A percentile compares a stretch with the other conserved stretches of the same genome.
phyloP scores from a whole-genome alignment of 2,329 filamentous ascomycete species.

The Dendryphion nanum region DNA sequence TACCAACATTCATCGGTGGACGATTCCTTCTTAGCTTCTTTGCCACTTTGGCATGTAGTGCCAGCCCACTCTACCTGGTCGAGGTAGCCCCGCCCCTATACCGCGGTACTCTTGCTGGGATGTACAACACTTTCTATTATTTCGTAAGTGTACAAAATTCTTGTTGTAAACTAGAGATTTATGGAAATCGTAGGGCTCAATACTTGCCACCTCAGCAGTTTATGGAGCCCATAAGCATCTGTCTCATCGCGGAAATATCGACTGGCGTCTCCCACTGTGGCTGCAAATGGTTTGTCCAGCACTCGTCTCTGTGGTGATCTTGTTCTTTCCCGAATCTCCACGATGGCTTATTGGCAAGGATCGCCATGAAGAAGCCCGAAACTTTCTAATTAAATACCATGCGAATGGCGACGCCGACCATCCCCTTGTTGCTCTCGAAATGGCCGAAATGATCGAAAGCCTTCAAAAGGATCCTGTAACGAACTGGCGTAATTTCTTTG shows the following conservation, averaged over 20 bases:
- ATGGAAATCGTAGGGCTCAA: constrained; percentile 17
- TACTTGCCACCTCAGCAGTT: constrained; percentile 20
- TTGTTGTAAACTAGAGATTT: constrained; percentile 7
- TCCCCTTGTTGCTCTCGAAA: constrained; percentile 26
- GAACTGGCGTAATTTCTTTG: constrained; percentile 21
- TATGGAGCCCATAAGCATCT: constrained; percentile 22
- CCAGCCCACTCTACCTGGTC: constrained; percentile 21
- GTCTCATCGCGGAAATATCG: constrained; percentile 12
- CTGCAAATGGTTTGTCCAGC: constrained; percentile 21
- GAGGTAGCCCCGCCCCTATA: constrained; percentile 27
- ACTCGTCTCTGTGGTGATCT: constrained; percentile 15
- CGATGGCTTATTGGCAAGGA: constrained; percentile 23
- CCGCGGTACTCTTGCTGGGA: constrained; percentile 25
- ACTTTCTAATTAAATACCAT: constrained; percentile 53
- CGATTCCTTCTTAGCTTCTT: constrained; percentile 24
- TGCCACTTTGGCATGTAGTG: constrained; percentile 33
- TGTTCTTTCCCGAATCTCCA: constrained; percentile 20
- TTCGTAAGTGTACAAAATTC: constrained; percentile 16
- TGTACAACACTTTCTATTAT: constrained; percentile 34
- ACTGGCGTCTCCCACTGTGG: constrained; percentile 23
- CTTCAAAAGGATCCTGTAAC: constrained; percentile 16
- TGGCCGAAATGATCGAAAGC: constrained; percentile 30
- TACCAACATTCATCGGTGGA: constrained; percentile 24
- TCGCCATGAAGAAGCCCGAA: constrained; percentile 20
- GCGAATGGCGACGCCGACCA: constrained; percentile 42